These are phyloP conservation scores for Acidiella bohemica DNA, from an alignment of 495 filamentous ascomycete genomes.

Conservation along the genomic window DNA sequence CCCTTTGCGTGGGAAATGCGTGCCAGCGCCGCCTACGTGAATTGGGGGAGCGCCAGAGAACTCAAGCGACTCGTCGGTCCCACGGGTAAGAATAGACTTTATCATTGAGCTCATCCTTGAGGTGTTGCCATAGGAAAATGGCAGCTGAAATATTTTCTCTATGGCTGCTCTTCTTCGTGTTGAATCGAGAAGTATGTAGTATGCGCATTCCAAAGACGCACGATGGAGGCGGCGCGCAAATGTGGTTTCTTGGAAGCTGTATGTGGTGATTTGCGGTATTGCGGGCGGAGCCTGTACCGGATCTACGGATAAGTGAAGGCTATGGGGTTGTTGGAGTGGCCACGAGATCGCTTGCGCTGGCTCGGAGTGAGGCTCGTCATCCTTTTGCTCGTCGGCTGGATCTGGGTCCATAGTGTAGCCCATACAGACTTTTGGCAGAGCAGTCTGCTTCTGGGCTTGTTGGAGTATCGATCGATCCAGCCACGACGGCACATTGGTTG, in stretches of 20 bases:
- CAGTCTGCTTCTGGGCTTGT: too few relatives aligned
- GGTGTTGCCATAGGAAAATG: constrained; percentile 37
- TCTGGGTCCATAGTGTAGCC: constrained; percentile 21
- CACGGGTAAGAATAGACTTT: constrained; percentile 28
- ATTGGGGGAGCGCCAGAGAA: constrained; percentile 52
- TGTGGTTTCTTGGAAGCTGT: constrained; percentile 47
- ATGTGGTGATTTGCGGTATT: constrained; percentile 13
- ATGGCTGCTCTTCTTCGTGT: too few relatives aligned
- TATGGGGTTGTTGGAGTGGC: neutral
- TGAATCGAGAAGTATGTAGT: constrained; percentile 43
- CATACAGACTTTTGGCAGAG: too few relatives aligned
- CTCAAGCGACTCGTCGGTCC: constrained; percentile 38
- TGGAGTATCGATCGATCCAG: too few relatives aligned
- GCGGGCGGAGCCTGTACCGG: neutral
- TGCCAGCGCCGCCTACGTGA: constrained; percentile 54
- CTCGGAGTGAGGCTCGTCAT: too few relatives aligned
- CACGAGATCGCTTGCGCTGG: too few relatives aligned
- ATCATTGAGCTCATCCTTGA: constrained; percentile 57
- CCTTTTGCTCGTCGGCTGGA: neutral
- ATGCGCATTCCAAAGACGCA: constrained; percentile 47
- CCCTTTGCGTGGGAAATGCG: constrained; percentile 39
- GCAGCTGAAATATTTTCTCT: too few relatives aligned
- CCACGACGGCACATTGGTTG: too few relatives aligned
- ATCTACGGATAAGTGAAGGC: neutral
- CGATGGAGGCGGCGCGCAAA: constrained; percentile 61